Conservation (phyloP, 768 basidiomycete species). For the Tylopilus subfusipes region DNA sequence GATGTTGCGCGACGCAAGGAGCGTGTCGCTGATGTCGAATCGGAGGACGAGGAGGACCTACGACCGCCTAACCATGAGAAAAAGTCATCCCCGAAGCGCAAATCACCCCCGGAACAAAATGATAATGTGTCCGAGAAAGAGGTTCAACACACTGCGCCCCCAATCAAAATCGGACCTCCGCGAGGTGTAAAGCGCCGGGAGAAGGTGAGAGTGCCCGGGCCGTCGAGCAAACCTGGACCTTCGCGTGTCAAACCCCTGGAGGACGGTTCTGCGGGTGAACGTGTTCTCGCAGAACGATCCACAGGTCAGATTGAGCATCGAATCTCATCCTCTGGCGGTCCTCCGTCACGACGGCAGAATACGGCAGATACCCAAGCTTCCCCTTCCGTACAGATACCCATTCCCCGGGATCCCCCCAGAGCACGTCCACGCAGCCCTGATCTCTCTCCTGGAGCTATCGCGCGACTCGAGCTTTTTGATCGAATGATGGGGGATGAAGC, state of each 20-base stretch:
- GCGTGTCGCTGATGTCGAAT: not conserved
- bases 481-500: constrained; percentile 16
- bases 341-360: not conserved
- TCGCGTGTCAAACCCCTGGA: not conserved
- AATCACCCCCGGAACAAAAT: not conserved
- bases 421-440: constrained; percentile 1
- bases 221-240: not conserved
- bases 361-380: not conserved
- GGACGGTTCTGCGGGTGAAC: not conserved
- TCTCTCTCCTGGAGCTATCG: constrained; percentile 27
- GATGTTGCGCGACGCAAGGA: not conserved
- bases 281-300: not conserved
- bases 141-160: not conserved
- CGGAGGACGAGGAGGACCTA: constrained; percentile 3
- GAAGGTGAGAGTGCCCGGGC: not conserved
- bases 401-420: not conserved
- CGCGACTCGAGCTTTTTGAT: constrained; percentile 30
- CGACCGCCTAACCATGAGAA: constrained; percentile 1
- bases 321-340: not conserved
- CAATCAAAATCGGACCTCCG: constrained; percentile 27
- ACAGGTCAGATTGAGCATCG: not conserved
- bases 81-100: not conserved
- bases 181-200: constrained; percentile 17
- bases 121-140: constrained; percentile 3
- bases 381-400: constrained; percentile 3